Evolutionary conservation across 805 yeast species (phyloP), one percentile per base, ranked within the genome.

Genomic region (Yarrowia alimentaria): DNA sequence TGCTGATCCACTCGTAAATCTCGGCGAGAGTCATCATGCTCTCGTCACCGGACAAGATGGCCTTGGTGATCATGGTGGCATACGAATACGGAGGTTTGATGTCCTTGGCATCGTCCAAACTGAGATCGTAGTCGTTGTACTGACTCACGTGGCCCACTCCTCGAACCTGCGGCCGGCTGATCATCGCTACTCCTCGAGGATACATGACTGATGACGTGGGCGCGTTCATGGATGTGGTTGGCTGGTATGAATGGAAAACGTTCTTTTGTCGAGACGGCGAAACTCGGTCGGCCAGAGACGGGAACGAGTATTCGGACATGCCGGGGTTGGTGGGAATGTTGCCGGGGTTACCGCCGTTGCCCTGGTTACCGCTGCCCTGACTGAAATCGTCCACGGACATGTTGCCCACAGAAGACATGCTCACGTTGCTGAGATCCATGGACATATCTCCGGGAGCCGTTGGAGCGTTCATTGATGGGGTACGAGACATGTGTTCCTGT

Each of bases 31-130:
- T 85, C 73, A 91, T 75, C 33, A 86, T 87, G 33, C 95, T 95
- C 54, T 90, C 96, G 1, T 77, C 76, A 51, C 88, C 85, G 6
- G 96, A 86, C 58, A 93, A 69, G 19, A 93, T 93, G 0, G 98
- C 96, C 65, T 93, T 97, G 3, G 99, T 89, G 58, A 93, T 93
- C 97, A 93, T 90, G 1, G 97, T 91, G 0, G 99, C 98, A 64
- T 93, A 93, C 13, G 95, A 84, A 64, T 84, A 93, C 2, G 98
- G 98, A 3, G 99, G 99, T 67, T 93, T 93, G 58, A 90, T 81
- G 64, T 91, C 94, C 61, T 83, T 86, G 47, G 95, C 81, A 56
- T 89, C 96, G 64, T 91, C 98, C 55, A 76, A 76, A n/a, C 95
- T 82, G 57, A 90, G 73, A 47, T 71, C 76, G 50, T 68, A 69